Conservation (phyloP, 805 yeast genomes). For the Metschnikowia santaceciliae region DNA sequence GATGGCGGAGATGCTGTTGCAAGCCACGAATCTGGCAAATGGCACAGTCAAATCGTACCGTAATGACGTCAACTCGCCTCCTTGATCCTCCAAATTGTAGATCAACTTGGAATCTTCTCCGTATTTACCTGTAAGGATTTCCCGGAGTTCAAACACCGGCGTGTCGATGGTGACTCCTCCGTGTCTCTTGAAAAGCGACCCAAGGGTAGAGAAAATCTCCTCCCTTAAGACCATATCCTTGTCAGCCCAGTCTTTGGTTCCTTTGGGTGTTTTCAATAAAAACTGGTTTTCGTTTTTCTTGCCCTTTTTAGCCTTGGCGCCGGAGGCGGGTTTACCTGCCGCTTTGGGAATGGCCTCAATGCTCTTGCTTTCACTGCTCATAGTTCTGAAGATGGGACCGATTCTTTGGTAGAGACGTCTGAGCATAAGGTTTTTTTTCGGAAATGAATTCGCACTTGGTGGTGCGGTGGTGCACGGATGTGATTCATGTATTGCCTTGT, state of each 20-base stretch:
- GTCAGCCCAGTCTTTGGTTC: slow-evolving; percentile 98
- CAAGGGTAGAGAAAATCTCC: slow-evolving; percentile 71
- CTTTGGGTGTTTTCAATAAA: slow-evolving; percentile 91
- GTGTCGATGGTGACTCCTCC: slow-evolving; percentile 99
- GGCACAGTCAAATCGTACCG: slow-evolving; percentile 98
- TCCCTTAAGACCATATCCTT: slow-evolving; percentile 95
- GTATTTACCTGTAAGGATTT: slow-evolving; percentile 92
- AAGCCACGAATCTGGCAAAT: slow-evolving; percentile 94
- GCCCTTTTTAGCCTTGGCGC: slow-evolving; percentile 25
- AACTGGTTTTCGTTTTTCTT: slow-evolving; percentile 54
- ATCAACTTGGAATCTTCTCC: slow-evolving; percentile 98
- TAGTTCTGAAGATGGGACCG: slow-evolving; percentile 13
- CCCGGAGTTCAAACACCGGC: slow-evolving; percentile 95
- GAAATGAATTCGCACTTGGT: not conserved
- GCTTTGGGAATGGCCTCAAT: slow-evolving; percentile 6
- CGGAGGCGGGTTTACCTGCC: not conserved
- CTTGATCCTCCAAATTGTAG: slow-evolving; percentile 96
- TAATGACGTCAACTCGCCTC: slow-evolving; percentile 94
- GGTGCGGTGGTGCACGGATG: slow-evolving; percentile 10
- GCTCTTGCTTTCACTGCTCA: slow-evolving; percentile 22
- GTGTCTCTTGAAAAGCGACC: slow-evolving; percentile 81
- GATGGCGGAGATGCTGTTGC: slow-evolving; percentile 85
- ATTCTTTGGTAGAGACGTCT: slow-evolving; percentile 14
- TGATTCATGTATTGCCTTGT: not conserved
- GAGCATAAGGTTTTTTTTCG: slow-evolving; percentile 14